Evolutionary conservation across 495 filamentous ascomycete species (phyloP), one percentile per base, ranked within the genome.

Genomic region (Thermothielavioides terrestris): DNA sequence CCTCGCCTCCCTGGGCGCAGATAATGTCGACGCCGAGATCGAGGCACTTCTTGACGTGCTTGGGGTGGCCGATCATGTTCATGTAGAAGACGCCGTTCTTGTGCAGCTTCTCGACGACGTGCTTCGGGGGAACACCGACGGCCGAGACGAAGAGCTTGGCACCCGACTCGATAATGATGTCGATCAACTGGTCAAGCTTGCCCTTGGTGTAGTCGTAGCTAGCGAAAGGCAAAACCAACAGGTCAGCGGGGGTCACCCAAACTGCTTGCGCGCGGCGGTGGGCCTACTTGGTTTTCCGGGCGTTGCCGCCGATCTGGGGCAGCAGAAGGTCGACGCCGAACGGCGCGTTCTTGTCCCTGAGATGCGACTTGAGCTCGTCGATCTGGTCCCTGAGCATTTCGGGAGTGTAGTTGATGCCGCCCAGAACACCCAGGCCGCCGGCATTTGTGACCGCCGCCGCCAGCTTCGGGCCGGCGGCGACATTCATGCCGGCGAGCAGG

Each of bases 1-100:
- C 86, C 66, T 91, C 86, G 42, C 84, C 84, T 12, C 86, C 86
- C 73, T 91, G 86, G 20, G 86, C 82, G 64, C 87, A 94, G 30
- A 95, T 84, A 58, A 95, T 82, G 65, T 95, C 89, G 28, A 89
- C 85, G 58, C 92, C 92, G 42, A 88, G 78, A 17, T 88, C 91
- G 48, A 98, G 76, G 65, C 85, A 85, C 78, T 96, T 97, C 65
- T 83, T 76, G 41, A 95, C 90, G 73, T 98, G 92, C 80, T 98
- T 98, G 55, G 94, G 94, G 79, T 97, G 92, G 49, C 91, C 92
- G 66, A 98, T 94, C 92, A 98, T 98, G 82, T 98, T 98, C 92
- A 98, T 98, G 80, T 91, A 95, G 46, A 94, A 77, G 53, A 98
- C 77, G 46, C 90, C 90, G 61, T 79, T 74, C 54, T 80, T 78